phyloP scores from a whole-genome alignment of 2,329 filamentous ascomycete species.

The Colletotrichum phormii region DNA sequence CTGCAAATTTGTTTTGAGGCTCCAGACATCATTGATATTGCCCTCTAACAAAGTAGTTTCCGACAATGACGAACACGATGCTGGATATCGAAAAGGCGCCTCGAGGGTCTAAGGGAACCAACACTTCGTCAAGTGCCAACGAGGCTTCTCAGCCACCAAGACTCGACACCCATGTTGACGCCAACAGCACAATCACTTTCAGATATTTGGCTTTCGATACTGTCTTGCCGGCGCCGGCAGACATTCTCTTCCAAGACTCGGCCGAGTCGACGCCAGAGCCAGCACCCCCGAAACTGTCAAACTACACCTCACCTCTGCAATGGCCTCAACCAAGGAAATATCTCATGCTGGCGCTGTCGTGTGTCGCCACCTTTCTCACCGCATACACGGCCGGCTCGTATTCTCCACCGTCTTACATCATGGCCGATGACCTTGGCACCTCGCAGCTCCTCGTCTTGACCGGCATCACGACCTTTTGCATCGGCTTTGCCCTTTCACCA shows the following conservation, averaged over 20 bases:
- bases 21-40: constrained; percentile 8
- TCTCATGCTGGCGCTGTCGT: constrained; percentile 78
- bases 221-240: constrained; percentile 46
- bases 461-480: constrained; percentile 85
- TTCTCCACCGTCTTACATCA: constrained; percentile 73
- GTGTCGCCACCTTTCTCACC: constrained; percentile 79
- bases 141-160: background rate
- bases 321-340: constrained; percentile 80
- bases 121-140: background rate
- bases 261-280: constrained; percentile 55
- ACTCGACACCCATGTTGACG: background rate
- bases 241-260: constrained; percentile 28
- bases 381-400: constrained; percentile 87
- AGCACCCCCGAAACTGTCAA: constrained; percentile 71
- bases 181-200: constrained; percentile 47
- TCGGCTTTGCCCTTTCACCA: constrained; percentile 83
- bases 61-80: constrained; percentile 16
- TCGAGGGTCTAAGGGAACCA: background rate
- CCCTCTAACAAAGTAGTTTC: background rate
- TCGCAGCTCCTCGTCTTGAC: constrained; percentile 74
- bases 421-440: constrained; percentile 74
- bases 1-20: background rate
- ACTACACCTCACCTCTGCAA: constrained; percentile 76
- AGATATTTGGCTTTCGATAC: constrained; percentile 56
- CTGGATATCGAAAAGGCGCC: constrained; percentile 25